Conservation (phyloP, 2,329 filamentous ascomycete species). For the Microcyclospora tardicrescens region DNA sequence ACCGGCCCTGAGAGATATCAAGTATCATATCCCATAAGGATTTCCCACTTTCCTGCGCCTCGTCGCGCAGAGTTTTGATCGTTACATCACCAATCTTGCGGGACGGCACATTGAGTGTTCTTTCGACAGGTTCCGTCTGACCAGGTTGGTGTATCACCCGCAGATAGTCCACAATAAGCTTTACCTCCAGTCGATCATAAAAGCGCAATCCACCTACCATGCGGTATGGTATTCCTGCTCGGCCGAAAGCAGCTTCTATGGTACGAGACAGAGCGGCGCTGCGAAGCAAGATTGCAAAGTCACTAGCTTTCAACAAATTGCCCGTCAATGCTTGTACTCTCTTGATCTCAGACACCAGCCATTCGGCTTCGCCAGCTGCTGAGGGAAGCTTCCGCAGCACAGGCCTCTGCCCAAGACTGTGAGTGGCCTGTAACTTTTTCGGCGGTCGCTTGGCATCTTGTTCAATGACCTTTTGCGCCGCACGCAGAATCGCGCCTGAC, state of each 20-base stretch:
- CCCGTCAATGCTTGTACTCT: slow-evolving; percentile 60
- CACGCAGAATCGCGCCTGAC: slow-evolving; percentile 67
- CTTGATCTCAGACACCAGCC: slow-evolving; percentile 76
- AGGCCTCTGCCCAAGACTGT: slow-evolving; percentile 64
- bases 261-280: slow-evolving; percentile 70
- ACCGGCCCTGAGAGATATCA: slow-evolving; percentile 40
- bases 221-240: slow-evolving; percentile 69
- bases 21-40: slow-evolving; percentile 68
- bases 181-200: slow-evolving; percentile 83
- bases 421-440: slow-evolving; percentile 68
- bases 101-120: slow-evolving; percentile 73
- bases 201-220: slow-evolving; percentile 90
- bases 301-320: slow-evolving; percentile 56
- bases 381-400: slow-evolving; percentile 64
- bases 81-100: slow-evolving; percentile 71
- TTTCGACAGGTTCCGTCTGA: slow-evolving; percentile 73
- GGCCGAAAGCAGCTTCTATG: slow-evolving; percentile 73
- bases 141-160: slow-evolving; percentile 71
- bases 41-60: slow-evolving; percentile 56
- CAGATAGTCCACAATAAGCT: slow-evolving; percentile 75
- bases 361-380: slow-evolving; percentile 63
- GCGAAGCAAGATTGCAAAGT: slow-evolving; percentile 78
- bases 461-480: slow-evolving; percentile 76
- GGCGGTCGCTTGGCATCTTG: slow-evolving; percentile 71
- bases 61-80: slow-evolving; percentile 58